Conservation (phyloP, 257 asterid genomes). For the Ballota nigra region DNA sequence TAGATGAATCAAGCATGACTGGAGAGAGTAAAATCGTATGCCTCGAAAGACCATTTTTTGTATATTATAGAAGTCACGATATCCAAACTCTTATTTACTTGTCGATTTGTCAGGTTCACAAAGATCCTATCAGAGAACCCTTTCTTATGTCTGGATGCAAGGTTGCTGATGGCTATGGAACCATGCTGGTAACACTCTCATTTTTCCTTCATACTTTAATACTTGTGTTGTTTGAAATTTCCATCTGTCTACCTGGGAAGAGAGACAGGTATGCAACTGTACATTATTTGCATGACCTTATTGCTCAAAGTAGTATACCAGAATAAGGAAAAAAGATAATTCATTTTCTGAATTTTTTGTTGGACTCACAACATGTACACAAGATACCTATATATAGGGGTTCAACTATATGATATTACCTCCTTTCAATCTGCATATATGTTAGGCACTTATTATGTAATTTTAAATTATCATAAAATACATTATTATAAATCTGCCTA, state of each 20-base stretch:
- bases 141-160: slow-evolving; percentile 97
- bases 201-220: not conserved
- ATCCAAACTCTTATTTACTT: slow-evolving; percentile 14
- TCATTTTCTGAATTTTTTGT: not conserved
- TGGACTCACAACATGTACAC: not conserved
- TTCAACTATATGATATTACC: not conserved
- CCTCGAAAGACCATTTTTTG: slow-evolving; percentile 1
- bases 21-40: slow-evolving; percentile 96
- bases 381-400: not conserved
- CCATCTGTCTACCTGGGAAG: not conserved
- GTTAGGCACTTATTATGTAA: not conserved
- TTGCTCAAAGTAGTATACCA: not conserved
- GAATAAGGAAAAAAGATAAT: not conserved
- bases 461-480: not conserved
- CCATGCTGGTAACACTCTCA: slow-evolving; percentile 67
- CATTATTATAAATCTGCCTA: not conserved
- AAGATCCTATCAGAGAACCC: slow-evolving; percentile 70
- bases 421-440: not conserved
- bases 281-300: not conserved
- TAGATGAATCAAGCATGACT: slow-evolving; percentile 98
- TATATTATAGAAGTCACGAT: slow-evolving; percentile 8
- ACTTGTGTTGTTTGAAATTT: slow-evolving; percentile 3
- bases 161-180: slow-evolving; percentile 94
- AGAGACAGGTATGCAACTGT: not conserved
- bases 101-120: slow-evolving; percentile 56